A percentile compares a stretch with the other conserved stretches of the same genome.
Conservation (phyloP, 2,329 filamentous ascomycete species). For the Scleromitrula shiraiana region DNA sequence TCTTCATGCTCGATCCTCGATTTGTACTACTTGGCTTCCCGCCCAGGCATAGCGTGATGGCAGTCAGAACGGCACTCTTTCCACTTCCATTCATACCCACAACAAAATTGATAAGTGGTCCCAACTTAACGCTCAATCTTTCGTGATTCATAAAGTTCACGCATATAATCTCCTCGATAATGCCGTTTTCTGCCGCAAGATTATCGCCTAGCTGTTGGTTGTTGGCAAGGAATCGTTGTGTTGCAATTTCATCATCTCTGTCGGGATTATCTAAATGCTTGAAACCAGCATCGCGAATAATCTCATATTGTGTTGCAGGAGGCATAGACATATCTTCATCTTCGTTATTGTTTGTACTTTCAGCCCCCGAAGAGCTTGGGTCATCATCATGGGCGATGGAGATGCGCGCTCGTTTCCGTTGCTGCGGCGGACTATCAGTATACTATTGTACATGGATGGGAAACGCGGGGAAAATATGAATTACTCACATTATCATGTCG, state of each 20-base stretch:
- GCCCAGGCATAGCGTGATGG: slow-evolving; percentile 87
- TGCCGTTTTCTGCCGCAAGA: slow-evolving; percentile 69
- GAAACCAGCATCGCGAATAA: slow-evolving; percentile 51
- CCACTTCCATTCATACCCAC: slow-evolving; percentile 96
- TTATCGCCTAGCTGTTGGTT: slow-evolving; percentile 54
- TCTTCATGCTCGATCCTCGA: slow-evolving; percentile 80
- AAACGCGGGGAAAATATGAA: neutral
- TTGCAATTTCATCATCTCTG: slow-evolving; percentile 54
- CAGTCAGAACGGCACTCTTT: slow-evolving; percentile 92
- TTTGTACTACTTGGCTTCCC: slow-evolving; percentile 91
- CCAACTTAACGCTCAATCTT: slow-evolving; percentile 73
- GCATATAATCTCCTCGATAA: slow-evolving; percentile 80
- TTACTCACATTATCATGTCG: slow-evolving; percentile 12
- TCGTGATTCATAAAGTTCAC: slow-evolving; percentile 96
- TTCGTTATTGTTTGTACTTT: slow-evolving; percentile 25
- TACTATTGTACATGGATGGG: neutral
- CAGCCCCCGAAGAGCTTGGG: slow-evolving; percentile 22
- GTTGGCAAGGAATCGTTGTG: slow-evolving; percentile 45
- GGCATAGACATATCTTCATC: slow-evolving; percentile 11
- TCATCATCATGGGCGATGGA: slow-evolving; percentile 21
- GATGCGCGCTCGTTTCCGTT: slow-evolving; percentile 37
- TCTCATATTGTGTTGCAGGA: slow-evolving; percentile 52
- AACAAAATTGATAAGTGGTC: slow-evolving; percentile 94
- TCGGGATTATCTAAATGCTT: slow-evolving; percentile 48
- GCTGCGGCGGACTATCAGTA: slow-evolving; percentile 13